Percentiles rank a stretch among this genome's conserved stretches.
Evolutionary conservation across 2,329 filamentous ascomycete species (phyloP).

Genomic region (Blastomyces parvus): DNA sequence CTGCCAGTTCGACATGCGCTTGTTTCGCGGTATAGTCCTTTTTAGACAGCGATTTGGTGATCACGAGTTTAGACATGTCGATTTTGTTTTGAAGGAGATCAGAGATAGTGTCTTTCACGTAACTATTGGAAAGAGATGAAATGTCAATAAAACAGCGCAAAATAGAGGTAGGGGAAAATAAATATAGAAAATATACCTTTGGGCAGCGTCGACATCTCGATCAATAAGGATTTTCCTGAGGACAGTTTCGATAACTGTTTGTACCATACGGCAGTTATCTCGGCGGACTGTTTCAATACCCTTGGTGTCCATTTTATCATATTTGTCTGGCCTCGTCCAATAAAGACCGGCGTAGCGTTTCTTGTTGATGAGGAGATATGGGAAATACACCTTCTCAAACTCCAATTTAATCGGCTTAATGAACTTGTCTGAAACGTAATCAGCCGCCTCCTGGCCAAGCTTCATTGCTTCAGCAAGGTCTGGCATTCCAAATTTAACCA

Average conservation of each 20-base stretch:
- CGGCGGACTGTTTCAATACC: conserved; percentile 96
- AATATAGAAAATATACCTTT: conserved; percentile 60
- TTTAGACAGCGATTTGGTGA: conserved; percentile 93
- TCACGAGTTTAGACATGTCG: conserved; percentile 98
- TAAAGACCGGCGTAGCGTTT: conserved; percentile 97
- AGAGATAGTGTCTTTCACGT: conserved; percentile 92
- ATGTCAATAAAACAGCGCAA: conserved; percentile 29
- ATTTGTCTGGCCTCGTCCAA: conserved; percentile 90
- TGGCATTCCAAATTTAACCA: conserved; percentile 94
- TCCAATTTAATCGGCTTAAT: conserved; percentile 96
- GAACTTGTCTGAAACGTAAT: conserved; percentile 84
- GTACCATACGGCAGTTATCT: conserved; percentile 91
- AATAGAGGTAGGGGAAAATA: background rate
- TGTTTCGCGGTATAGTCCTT: conserved; percentile 83
- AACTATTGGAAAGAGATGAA: conserved; percentile 44
- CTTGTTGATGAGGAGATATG: conserved; percentile 98
- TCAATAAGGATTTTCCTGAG: conserved; percentile 93
- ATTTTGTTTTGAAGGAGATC: conserved; percentile 94
- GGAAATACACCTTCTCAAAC: conserved; percentile 98
- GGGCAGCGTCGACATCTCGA: conserved; percentile 76
- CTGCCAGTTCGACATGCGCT: conserved; percentile 88
- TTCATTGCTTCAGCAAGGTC: conserved; percentile 87
- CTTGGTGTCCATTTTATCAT: conserved; percentile 99
- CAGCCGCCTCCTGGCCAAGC: conserved; percentile 83
- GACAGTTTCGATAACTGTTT: conserved; percentile 95